Conservation (phyloP, 129 eudicot species). For the Pulicaria dysenterica region DNA sequence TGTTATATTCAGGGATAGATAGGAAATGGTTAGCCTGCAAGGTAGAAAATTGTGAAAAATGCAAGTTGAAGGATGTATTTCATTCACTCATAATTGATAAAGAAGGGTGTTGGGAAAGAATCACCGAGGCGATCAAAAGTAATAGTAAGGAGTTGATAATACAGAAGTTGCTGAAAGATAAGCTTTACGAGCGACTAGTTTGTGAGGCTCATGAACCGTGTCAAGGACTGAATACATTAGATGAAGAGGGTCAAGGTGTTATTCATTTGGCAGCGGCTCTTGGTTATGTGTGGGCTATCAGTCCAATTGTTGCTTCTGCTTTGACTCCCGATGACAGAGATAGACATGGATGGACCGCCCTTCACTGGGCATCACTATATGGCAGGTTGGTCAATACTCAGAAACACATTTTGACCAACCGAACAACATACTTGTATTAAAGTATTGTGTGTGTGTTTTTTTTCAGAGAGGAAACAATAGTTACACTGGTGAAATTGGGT, state of each 20-base stretch:
- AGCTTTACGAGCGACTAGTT: slow-evolving; percentile 37
- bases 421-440: neutral
- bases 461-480: slow-evolving; percentile 40
- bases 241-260: slow-evolving; percentile 41
- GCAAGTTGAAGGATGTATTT: slow-evolving; percentile 32
- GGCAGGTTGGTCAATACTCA: slow-evolving; percentile 36
- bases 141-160: slow-evolving; percentile 19
- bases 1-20: slow-evolving; percentile 26
- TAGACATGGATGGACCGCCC: slow-evolving; percentile 42
- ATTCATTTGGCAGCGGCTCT: slow-evolving; percentile 47
- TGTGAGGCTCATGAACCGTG: slow-evolving; percentile 31
- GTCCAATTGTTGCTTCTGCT: slow-evolving; percentile 39
- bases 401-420: too few species aligned
- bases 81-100: neutral
- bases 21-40: slow-evolving; percentile 27
- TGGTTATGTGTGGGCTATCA: slow-evolving; percentile 46
- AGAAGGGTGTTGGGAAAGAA: slow-evolving; percentile 13
- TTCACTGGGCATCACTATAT: slow-evolving; percentile 47
- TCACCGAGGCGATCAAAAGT: slow-evolving; percentile 16
- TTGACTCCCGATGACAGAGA: slow-evolving; percentile 43
- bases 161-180: slow-evolving; percentile 41
- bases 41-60: slow-evolving; percentile 33
- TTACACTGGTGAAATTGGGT: slow-evolving; percentile 35
- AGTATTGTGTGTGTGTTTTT: neutral
- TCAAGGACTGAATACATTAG: slow-evolving; percentile 30